Percentiles rank a stretch among this genome's conserved stretches.
Evolutionary conservation across 2,329 filamentous ascomycete genomes (phyloP).

Genomic region (Ceratocystis diversiconidia): DNA sequence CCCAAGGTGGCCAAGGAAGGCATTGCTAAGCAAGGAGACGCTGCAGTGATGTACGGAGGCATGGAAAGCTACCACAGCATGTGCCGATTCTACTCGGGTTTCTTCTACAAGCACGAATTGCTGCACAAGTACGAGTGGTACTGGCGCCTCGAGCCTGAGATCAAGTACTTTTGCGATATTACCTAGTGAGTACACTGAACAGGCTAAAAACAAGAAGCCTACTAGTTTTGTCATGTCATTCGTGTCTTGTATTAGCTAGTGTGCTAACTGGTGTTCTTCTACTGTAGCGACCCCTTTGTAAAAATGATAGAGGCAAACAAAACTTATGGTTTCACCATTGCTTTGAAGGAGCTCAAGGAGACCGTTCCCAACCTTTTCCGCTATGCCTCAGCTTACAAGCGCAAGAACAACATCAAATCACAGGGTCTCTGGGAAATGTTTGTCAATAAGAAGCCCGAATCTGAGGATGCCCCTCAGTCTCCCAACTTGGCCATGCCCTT

Average conservation of each 20-base stretch:
- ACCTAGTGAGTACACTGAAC: slow-evolving; percentile 56
- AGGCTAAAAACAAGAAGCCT: not conserved
- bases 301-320: slow-evolving; percentile 92
- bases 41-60: slow-evolving; percentile 97
- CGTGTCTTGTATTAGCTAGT: not conserved
- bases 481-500: slow-evolving; percentile 57
- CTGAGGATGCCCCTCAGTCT: slow-evolving; percentile 46
- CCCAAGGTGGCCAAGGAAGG: slow-evolving; percentile 87
- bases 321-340: slow-evolving; percentile 97
- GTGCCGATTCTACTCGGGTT: slow-evolving; percentile 99
- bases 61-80: slow-evolving; percentile 98
- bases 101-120: slow-evolving; percentile 94
- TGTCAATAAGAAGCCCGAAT: slow-evolving; percentile 53
- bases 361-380: slow-evolving; percentile 98
- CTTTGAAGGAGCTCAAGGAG: slow-evolving; percentile 92
- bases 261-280: not conserved
- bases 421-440: slow-evolving; percentile 99
- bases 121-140: slow-evolving; percentile 98
- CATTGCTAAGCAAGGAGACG: slow-evolving; percentile 90
- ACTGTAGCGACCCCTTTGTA: slow-evolving; percentile 70
- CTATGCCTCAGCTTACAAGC: slow-evolving; percentile 96
- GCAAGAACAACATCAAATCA: slow-evolving; percentile 76
- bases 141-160: slow-evolving; percentile 96
- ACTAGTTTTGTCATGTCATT: not conserved
- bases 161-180: slow-evolving; percentile 99